phyloP scores from a whole-genome alignment of 2,329 filamentous ascomycete genomes.

The Aspergillus caelatus region DNA sequence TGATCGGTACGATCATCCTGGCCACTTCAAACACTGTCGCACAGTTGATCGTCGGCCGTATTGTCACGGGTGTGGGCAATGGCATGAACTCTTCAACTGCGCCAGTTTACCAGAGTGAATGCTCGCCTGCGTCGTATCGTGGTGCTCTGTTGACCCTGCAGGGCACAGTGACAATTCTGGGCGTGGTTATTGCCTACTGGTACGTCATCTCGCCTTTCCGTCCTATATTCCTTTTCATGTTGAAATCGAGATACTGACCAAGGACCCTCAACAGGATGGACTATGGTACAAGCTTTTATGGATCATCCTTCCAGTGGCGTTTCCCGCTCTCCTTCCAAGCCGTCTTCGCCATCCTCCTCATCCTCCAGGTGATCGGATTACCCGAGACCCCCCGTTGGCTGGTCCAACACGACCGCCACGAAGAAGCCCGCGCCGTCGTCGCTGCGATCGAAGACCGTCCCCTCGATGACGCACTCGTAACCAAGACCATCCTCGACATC shows the following conservation, averaged over 20 bases:
- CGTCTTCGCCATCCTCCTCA: slow-evolving; percentile 28
- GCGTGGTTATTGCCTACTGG: slow-evolving; percentile 27
- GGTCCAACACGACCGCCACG: slow-evolving; percentile 28
- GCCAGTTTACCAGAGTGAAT: slow-evolving; percentile 36
- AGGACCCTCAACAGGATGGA: slow-evolving; percentile 34
- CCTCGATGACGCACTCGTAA: slow-evolving; percentile 14
- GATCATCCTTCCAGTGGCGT: slow-evolving; percentile 35
- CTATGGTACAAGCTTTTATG: slow-evolving; percentile 45
- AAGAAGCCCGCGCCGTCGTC: slow-evolving; percentile 28
- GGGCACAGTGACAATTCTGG: slow-evolving; percentile 30
- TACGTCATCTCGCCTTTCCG: slow-evolving; percentile 12
- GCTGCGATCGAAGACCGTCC: slow-evolving; percentile 23
- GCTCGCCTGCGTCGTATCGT: slow-evolving; percentile 27
- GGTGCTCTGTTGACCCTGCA: slow-evolving; percentile 30
- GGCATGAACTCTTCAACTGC: slow-evolving; percentile 30
- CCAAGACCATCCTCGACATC: slow-evolving; percentile 24
- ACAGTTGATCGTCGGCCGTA: slow-evolving; percentile 52
- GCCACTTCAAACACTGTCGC: slow-evolving; percentile 42
- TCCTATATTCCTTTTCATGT: background rate
- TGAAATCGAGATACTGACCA: background rate
- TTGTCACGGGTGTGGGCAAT: slow-evolving; percentile 48
- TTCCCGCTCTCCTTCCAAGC: slow-evolving; percentile 35
- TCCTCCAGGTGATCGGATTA: slow-evolving; percentile 29
- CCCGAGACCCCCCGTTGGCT: slow-evolving; percentile 38
- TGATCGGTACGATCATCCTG: slow-evolving; percentile 36